Evolutionary conservation across 192 early-diverging fungal genomes (phyloP).

Genomic region (Pecoramyces ruminantium): DNA sequence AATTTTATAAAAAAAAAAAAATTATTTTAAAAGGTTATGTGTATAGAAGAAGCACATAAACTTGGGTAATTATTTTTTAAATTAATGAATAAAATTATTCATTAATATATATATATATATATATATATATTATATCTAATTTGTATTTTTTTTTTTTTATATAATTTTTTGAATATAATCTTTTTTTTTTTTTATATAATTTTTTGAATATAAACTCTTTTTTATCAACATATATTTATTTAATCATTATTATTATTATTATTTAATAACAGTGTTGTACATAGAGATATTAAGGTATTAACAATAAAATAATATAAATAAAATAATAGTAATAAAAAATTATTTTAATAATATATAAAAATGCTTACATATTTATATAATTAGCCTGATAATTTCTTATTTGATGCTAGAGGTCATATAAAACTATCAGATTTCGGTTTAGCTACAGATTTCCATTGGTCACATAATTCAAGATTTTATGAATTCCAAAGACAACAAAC

Average conservation of each 20-base stretch:
- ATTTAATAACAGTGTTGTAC: slow-evolving; percentile 22
- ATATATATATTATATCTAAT: background rate
- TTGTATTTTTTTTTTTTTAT: background rate
- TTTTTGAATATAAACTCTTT: too few relatives aligned
- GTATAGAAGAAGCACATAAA: slow-evolving; percentile 31
- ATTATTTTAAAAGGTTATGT: slow-evolving; percentile 15
- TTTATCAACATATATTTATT: too few relatives aligned
- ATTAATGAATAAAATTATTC: too few relatives aligned
- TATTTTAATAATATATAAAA: too few relatives aligned
- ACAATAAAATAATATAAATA: too few relatives aligned
- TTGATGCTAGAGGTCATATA: slow-evolving; percentile 53
- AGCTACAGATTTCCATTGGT: too few relatives aligned
- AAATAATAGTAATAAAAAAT: too few relatives aligned
- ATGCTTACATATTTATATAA: too few relatives aligned
- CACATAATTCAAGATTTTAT: slow-evolving; percentile 41
- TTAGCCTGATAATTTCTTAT: slow-evolving; percentile 57
- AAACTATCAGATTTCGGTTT: slow-evolving; percentile 53
- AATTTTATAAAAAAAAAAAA: too few relatives aligned
- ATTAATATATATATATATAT: too few relatives aligned
- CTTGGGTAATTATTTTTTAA: slow-evolving; percentile 25
- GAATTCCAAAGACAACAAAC: slow-evolving; percentile 30
- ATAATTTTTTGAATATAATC: background rate
- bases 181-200: background rate
- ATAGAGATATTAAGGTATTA: slow-evolving; percentile 44
- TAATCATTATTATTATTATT: too few relatives aligned